These are phyloP conservation scores for Lasiodiplodia hormozganensis DNA, from an alignment of 2,329 filamentous ascomycete genomes.

Conservation along the genomic window DNA sequence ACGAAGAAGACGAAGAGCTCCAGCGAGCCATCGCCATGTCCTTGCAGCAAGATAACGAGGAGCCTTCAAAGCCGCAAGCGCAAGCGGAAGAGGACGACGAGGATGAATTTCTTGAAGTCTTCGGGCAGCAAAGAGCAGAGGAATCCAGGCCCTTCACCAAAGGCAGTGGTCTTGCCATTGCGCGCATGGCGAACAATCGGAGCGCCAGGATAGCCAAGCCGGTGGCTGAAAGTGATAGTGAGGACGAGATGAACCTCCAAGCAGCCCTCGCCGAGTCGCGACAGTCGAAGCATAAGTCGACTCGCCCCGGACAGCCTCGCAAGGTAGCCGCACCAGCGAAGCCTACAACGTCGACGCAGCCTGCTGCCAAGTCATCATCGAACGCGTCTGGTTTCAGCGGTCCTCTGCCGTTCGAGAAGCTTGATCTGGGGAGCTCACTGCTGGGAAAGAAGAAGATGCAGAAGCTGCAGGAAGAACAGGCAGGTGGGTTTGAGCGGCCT, in stretches of 20 bases:
- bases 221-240: conserved; percentile 59
- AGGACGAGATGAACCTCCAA: conserved; percentile 79
- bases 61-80: conserved; percentile 54
- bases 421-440: conserved; percentile 71
- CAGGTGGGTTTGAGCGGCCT: conserved; percentile 71
- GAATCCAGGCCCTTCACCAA: conserved; percentile 53
- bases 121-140: conserved; percentile 52
- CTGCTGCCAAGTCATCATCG: conserved; percentile 57
- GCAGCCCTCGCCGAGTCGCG: conserved; percentile 76
- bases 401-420: conserved; percentile 85
- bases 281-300: conserved; percentile 51
- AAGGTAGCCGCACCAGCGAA: conserved; percentile 31
- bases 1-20: conserved; percentile 76
- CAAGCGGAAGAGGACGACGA: conserved; percentile 45
- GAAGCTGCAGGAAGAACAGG: conserved; percentile 59
- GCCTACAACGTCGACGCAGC: conserved; percentile 33
- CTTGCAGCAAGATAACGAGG: conserved; percentile 63
- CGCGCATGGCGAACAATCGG: conserved; percentile 76
- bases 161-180: conserved; percentile 65
- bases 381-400: conserved; percentile 72
- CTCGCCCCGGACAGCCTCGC: not conserved
- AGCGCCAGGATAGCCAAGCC: conserved; percentile 62
- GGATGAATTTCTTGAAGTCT: conserved; percentile 54
- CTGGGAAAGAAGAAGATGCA: conserved; percentile 61
- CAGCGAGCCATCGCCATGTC: conserved; percentile 85